These are phyloP conservation scores for Xylaria scruposa DNA, from an alignment of 495 filamentous ascomycete species.

Conservation along the genomic window DNA sequence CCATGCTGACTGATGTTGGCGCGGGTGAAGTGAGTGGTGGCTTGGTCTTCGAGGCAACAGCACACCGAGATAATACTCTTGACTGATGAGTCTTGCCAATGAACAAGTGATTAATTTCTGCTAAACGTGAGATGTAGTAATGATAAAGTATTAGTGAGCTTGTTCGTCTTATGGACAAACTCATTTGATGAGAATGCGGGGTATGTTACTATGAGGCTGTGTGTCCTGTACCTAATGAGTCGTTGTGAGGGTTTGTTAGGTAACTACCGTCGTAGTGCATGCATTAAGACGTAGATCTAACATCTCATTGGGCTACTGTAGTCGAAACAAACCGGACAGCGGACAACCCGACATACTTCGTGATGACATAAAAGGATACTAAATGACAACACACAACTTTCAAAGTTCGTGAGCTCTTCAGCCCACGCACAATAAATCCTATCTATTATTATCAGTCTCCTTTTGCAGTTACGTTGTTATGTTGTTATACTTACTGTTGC, in stretches of 20 bases:
- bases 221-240: slow-evolving; percentile 3
- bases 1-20: neutral
- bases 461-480: neutral
- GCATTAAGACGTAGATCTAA: slow-evolving; percentile 3
- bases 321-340: neutral
- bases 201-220: neutral
- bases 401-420: neutral
- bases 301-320: neutral
- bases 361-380: neutral
- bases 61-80: neutral
- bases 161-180: neutral
- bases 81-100: neutral
- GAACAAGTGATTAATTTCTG: too few species aligned
- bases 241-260: neutral
- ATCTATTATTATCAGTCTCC: neutral
- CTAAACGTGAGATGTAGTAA: neutral
- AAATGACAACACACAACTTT: neutral
- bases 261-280: neutral
- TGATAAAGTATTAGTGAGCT: neutral
- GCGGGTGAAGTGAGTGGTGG: neutral
- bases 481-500: neutral
- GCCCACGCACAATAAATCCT: neutral
- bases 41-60: neutral
- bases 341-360: neutral
- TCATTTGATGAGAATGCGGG: neutral